Evolutionary conservation across 2,329 filamentous ascomycete species (phyloP).

Genomic region (Alternaria postmessia): DNA sequence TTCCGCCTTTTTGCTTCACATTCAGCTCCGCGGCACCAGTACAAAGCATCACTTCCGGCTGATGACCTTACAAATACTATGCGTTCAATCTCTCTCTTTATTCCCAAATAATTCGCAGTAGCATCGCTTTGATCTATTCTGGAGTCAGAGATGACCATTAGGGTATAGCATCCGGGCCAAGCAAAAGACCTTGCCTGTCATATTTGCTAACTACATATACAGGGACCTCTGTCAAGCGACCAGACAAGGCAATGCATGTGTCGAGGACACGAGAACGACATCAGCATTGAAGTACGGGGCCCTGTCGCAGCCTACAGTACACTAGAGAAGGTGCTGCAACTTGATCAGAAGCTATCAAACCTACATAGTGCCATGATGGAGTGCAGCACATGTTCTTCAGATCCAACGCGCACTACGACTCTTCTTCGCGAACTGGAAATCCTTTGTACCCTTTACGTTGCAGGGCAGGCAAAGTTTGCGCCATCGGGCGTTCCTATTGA

Average conservation of each 20-base stretch:
- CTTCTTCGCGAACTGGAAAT: not conserved
- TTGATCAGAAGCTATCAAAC: not conserved
- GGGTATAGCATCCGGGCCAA: not conserved
- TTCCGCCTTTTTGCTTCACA: not conserved
- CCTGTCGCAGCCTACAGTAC: not conserved
- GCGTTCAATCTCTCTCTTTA: not conserved
- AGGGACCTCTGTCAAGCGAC: not conserved
- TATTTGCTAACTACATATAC: not conserved
- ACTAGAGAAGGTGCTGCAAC: conserved; percentile 1
- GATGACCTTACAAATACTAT: not conserved
- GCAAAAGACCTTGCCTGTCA: not conserved
- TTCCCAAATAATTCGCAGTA: not conserved
- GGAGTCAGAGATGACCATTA: not conserved
- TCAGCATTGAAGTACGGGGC: not conserved
- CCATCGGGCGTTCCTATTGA: not conserved
- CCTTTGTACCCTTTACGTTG: not conserved
- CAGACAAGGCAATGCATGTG: conserved; percentile 3
- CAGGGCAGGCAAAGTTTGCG: not conserved
- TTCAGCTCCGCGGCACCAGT: too few relatives aligned
- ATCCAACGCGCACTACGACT: not conserved
- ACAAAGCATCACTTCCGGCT: too few relatives aligned
- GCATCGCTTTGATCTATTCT: not conserved
- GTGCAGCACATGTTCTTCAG: not conserved
- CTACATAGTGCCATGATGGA: not conserved
- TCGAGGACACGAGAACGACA: not conserved